Base-by-base conservation (phyloP, 768 basidiomycete genomes). In the Hypholoma sublateritium region DNA sequence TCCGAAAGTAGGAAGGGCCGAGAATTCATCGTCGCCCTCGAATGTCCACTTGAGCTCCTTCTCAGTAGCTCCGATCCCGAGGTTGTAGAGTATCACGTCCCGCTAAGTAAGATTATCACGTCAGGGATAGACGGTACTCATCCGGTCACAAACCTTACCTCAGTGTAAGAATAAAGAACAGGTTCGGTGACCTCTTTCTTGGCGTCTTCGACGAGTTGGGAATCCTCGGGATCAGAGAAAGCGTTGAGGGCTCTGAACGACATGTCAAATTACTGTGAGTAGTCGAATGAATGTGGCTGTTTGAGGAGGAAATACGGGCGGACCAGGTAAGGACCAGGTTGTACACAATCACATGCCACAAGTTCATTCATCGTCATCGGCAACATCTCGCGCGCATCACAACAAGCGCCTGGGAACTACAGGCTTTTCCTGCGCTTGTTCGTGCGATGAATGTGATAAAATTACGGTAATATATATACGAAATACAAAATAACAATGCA, bases 21-120 rank as follows among this genome's bases (percentile, higher is more conserved):
- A 70, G 72, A 99, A 99, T 13, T 86, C 80, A 45, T 95, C 93
- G 68, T 93, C 81, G 41, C 88, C 87, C 74, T 99, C 97, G 64
- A 85, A 98, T 11, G 87, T 86, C 89, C 93, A 94, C 61, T 93
- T 85, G 5, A 98, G 81, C 56, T 99, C 95, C 65, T 90, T 84
- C 74, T 89, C 95, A 1, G 89, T 95, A 21, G 95, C 97, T 11
- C 97, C 97, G 56, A 98, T 74, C 36, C 96, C 95, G 35, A 98
- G 79, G 73, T 98, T 98, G 77, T 98, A 99, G 9, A 98, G 77
- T 60, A 97, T 89, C 36, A 98, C 84, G 67, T 98, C 95, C 25
- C 91, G 82, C 77, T 82, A 35, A 49, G 28, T 17, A 36, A 36
- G n/a, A 14, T 57, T 35, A 16, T 14, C 53, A 46, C 13, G 41